A percentile compares a stretch with the other conserved stretches of the same genome.
phyloP scores from a whole-genome alignment of 306 rosid species.

The Dalbergia cochinchinensis region DNA sequence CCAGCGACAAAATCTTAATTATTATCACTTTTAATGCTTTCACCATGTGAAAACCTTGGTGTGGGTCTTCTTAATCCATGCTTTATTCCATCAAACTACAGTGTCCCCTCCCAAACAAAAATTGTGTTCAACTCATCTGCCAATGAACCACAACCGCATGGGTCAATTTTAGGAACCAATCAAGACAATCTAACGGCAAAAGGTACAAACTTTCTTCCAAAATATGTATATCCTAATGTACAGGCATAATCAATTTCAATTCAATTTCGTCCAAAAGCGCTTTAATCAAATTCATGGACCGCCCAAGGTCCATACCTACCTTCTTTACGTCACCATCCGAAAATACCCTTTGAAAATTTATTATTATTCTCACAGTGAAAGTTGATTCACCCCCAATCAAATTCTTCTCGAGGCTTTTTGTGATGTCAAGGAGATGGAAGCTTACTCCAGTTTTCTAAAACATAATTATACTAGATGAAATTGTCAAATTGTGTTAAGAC shows the following conservation, averaged over 20 bases:
- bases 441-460: constrained; percentile 44
- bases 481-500: constrained; percentile 21
- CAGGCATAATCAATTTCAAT: constrained; percentile 42
- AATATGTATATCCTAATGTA: constrained; percentile 6
- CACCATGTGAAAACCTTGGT: constrained; percentile 46
- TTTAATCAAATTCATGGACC: constrained; percentile 45
- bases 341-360: constrained; percentile 47
- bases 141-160: constrained; percentile 51
- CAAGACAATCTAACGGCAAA: constrained; percentile 44
- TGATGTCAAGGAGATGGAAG: constrained; percentile 49
- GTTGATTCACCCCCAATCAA: constrained; percentile 55
- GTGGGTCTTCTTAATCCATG: constrained; percentile 57
- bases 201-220: constrained; percentile 44
- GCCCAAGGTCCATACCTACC: constrained; percentile 62
- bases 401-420: constrained; percentile 62
- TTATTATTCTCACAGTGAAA: constrained; percentile 46
- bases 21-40: constrained; percentile 45
- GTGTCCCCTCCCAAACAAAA: not conserved
- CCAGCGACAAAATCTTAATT: constrained; percentile 23
- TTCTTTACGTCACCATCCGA: constrained; percentile 56
- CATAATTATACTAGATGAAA: constrained; percentile 44
- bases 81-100: constrained; percentile 48
- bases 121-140: constrained; percentile 10
- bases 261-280: constrained; percentile 35
- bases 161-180: constrained; percentile 46